Evolutionary conservation across 257 asterid species (phyloP).

Genomic region (Apocynum venetum): DNA sequence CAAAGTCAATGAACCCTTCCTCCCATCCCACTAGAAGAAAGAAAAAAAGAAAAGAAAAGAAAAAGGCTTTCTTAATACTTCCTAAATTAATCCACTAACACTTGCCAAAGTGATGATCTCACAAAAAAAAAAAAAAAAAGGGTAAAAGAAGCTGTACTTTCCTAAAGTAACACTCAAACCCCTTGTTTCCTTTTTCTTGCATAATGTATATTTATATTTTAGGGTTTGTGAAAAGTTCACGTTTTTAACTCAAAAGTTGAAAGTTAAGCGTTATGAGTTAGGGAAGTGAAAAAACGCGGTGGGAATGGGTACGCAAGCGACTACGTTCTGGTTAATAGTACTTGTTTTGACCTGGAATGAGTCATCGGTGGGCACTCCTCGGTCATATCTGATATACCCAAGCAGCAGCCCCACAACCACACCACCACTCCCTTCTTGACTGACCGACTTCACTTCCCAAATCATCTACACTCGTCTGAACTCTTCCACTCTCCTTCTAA

Average conservation of each 20-base stretch:
- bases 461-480: neutral
- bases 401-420: neutral
- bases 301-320: neutral
- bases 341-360: neutral
- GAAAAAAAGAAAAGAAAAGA: too few species aligned
- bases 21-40: too few species aligned
- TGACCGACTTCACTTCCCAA: conserved; percentile 10
- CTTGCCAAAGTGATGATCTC: neutral
- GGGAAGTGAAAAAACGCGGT: neutral
- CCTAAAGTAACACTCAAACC: neutral
- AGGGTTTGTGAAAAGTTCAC: neutral
- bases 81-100: neutral
- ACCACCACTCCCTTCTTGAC: neutral
- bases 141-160: neutral
- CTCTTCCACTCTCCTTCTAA: too few species aligned
- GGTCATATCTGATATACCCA: neutral
- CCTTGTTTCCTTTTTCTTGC: too few species aligned
- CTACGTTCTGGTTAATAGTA: neutral
- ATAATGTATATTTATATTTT: too few species aligned
- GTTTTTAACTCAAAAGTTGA: neutral
- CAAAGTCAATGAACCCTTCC: neutral
- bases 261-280: neutral
- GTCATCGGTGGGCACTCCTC: neutral
- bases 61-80: neutral
- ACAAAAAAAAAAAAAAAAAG: too few species aligned